phyloP scores from a whole-genome alignment of 306 rosid genomes.

The Ormosia emarginata region DNA sequence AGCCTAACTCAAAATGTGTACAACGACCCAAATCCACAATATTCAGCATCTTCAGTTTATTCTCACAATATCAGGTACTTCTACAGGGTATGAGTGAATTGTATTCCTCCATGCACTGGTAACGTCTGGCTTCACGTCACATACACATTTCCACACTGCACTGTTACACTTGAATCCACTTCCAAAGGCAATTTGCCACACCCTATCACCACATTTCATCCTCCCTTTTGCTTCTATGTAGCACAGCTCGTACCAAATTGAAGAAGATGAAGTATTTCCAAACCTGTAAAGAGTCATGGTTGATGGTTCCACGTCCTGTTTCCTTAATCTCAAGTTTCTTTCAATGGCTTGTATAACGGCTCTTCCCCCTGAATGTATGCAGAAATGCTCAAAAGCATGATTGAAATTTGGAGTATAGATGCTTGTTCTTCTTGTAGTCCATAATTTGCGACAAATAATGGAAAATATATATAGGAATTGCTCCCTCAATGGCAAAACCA shows the following conservation, averaged over 20 bases:
- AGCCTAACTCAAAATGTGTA: not conserved
- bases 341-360: constrained; percentile 50
- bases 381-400: constrained; percentile 55
- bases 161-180: constrained; percentile 68
- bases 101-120: constrained; percentile 53
- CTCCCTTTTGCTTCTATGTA: constrained; percentile 68
- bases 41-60: constrained; percentile 5
- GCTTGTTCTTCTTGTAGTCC: constrained; percentile 17
- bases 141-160: constrained; percentile 49
- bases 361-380: constrained; percentile 63
- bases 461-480: constrained; percentile 36
- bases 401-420: constrained; percentile 49
- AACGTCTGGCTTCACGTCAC: constrained; percentile 26
- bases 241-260: constrained; percentile 57
- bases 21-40: not conserved
- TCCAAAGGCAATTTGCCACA: constrained; percentile 68
- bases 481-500: constrained; percentile 56
- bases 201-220: constrained; percentile 51
- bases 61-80: constrained; percentile 25
- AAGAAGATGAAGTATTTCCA: constrained; percentile 63
- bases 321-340: constrained; percentile 29
- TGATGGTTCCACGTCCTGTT: constrained; percentile 49
- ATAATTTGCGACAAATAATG: constrained; percentile 20
- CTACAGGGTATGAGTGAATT: constrained; percentile 41
- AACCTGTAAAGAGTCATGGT: constrained; percentile 54